Conservation (phyloP, 352 stramenopile genomes). For the Globisporangium lucens region DNA sequence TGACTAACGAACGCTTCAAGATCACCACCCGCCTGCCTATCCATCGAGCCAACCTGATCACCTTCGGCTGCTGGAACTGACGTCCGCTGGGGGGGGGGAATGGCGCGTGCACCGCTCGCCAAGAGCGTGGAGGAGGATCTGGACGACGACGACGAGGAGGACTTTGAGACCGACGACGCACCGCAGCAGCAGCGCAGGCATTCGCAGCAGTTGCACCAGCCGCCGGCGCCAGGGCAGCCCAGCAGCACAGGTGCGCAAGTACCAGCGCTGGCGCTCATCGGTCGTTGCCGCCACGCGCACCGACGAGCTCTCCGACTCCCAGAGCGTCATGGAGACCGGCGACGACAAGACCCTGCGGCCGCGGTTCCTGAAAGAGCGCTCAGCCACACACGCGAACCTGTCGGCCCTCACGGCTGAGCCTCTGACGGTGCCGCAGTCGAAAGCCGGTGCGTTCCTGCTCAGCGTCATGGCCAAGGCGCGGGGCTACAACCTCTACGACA, state of each 20-base stretch:
- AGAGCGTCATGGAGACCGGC: slow-evolving; percentile 16
- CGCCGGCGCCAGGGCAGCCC: not conserved
- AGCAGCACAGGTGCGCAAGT: not conserved
- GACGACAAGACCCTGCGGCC: slow-evolving; percentile 39
- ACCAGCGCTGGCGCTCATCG: slow-evolving; percentile 13
- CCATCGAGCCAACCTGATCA: not conserved
- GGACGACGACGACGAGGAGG: slow-evolving; percentile 19
- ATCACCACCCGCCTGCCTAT: not conserved
- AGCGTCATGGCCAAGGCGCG: slow-evolving; percentile 39
- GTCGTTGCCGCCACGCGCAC: not conserved
- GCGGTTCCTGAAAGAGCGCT: slow-evolving; percentile 54
- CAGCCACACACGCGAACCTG: slow-evolving; percentile 42
- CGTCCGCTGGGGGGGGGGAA: not conserved
- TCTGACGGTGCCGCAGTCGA: slow-evolving; percentile 38
- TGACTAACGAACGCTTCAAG: not conserved
- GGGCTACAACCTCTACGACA: slow-evolving; percentile 20
- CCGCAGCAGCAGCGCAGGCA: not conserved
- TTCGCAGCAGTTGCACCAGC: slow-evolving; percentile 1
- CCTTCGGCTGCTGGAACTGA: not conserved
- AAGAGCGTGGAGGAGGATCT: slow-evolving; percentile 27
- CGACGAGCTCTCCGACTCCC: slow-evolving; percentile 12
- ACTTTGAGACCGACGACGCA: slow-evolving; percentile 1
- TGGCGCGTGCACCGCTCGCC: slow-evolving; percentile 9
- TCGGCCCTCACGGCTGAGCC: slow-evolving; percentile 3
- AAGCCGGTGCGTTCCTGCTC: slow-evolving; percentile 54